phyloP scores from a whole-genome alignment of 768 basidiomycete genomes.

The Clathrus columnatus region DNA sequence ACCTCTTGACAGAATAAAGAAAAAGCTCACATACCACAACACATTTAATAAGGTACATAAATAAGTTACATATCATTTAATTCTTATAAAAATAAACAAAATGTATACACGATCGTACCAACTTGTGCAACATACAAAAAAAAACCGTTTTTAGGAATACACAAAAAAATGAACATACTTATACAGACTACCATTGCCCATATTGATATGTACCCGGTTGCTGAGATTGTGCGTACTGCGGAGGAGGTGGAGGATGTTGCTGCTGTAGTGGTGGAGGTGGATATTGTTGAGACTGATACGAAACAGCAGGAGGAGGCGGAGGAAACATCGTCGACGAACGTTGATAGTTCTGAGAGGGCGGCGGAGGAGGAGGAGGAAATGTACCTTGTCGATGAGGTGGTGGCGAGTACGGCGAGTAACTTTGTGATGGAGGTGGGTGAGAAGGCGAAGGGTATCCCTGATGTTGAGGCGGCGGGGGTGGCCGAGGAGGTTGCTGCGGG shows the following conservation, averaged over 20 bases:
- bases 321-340: not conserved
- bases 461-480: constrained; percentile 18
- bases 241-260: not conserved
- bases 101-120: not conserved
- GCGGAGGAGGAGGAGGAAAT: constrained; percentile 14
- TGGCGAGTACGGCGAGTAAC: constrained; percentile 11
- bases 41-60: not conserved
- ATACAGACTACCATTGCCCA: constrained; percentile 1
- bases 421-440: constrained; percentile 16
- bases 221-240: constrained; percentile 2
- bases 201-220: constrained; percentile 2
- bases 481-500: constrained; percentile 17
- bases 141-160: not conserved
- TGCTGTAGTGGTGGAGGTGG: constrained; percentile 1
- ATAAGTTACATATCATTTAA: not conserved
- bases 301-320: constrained; percentile 5
- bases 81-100: not conserved
- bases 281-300: constrained; percentile 4
- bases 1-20: too few relatives aligned
- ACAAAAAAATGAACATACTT: not conserved
- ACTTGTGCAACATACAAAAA: not conserved
- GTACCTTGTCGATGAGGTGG: constrained; percentile 2
- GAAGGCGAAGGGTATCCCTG: constrained; percentile 15
- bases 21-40: too few relatives aligned
- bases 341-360: constrained; percentile 1